Evolutionary conservation across 2,329 filamentous ascomycete species (phyloP).

Genomic region (Venturia pyrina): DNA sequence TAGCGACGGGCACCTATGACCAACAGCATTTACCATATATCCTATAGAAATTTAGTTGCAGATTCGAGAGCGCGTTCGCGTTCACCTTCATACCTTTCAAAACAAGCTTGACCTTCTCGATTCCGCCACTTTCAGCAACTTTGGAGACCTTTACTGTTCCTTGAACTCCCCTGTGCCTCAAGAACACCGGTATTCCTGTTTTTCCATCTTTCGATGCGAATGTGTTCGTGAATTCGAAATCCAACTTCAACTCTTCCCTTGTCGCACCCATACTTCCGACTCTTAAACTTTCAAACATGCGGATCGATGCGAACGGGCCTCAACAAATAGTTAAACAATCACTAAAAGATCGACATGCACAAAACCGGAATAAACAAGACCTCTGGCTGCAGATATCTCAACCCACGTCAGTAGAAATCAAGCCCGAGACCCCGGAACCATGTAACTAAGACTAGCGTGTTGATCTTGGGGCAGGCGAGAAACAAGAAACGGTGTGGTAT

Average conservation of each 20-base stretch:
- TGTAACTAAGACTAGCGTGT: neutral
- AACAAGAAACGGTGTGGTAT: neutral
- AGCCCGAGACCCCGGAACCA: neutral
- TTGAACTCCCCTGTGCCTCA: slow-evolving; percentile 8
- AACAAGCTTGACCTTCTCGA: slow-evolving; percentile 12
- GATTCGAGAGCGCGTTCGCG: too few relatives aligned
- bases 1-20: slow-evolving; percentile 7
- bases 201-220: neutral
- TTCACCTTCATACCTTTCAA: slow-evolving; percentile 9
- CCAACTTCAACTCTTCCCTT: slow-evolving; percentile 2
- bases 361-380: neutral
- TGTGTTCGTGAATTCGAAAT: slow-evolving; percentile 11
- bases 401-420: neutral
- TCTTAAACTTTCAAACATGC: neutral
- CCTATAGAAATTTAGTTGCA: neutral
- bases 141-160: slow-evolving; percentile 7
- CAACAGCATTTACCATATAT: slow-evolving; percentile 6
- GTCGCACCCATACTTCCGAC: neutral
- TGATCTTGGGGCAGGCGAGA: neutral
- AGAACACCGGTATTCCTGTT: neutral
- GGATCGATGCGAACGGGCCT: neutral
- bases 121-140: neutral
- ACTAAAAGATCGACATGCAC: neutral
- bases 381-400: neutral
- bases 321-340: neutral